Base-by-base conservation (phyloP, 2,329 filamentous ascomycete species). In the Lecanicillium sp. region DNA sequence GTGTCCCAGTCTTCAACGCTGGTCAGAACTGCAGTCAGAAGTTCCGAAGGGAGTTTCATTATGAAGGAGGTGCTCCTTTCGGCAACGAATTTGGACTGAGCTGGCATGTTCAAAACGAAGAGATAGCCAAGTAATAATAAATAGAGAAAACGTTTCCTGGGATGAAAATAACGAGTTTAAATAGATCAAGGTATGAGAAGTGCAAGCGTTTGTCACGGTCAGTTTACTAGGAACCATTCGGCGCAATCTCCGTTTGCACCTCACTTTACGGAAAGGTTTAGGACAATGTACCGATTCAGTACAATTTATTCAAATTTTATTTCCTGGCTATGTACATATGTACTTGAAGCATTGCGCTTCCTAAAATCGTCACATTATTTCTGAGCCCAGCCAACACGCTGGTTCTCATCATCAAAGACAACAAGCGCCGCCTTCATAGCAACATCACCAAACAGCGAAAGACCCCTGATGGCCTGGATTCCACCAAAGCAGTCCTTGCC, bases 401-500 rank as follows among this genome's bases (percentile, higher is more conserved):
- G 70, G 52, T 74, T 72, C 31, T 68, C 70, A 31, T 59, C 66
- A 48, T 77, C 70, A 51, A 77, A 77, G 13, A 68, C 72, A 28
- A 78, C 70, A 46, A 75, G 76, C 45, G 75, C 70, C 31, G 71
- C 70, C 60, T 78, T 77, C 56, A 78, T 74, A 44, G 78, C 71
- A 48, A 78, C 67, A 46, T 78, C 74, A 16, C 75, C 75, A 52
- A 73, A 78, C 51, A 86, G 81, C 58, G 80, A 75, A 14, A 50
- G 30, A 6, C 42, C 37, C 2, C 48, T 45, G 36, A 73, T 78
- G 15, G 72, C 65, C 61, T 85, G 81, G 9, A 85, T 63, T 47
- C 80, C 80, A 45, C 80, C 81, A 46, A 80, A 82, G 63, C 82
- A 86, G 38, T 67, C 73, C 20, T 65, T 64, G 30, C 62, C 64